phyloP scores from a whole-genome alignment of 805 yeast species.

The Ogataea ganodermae region DNA sequence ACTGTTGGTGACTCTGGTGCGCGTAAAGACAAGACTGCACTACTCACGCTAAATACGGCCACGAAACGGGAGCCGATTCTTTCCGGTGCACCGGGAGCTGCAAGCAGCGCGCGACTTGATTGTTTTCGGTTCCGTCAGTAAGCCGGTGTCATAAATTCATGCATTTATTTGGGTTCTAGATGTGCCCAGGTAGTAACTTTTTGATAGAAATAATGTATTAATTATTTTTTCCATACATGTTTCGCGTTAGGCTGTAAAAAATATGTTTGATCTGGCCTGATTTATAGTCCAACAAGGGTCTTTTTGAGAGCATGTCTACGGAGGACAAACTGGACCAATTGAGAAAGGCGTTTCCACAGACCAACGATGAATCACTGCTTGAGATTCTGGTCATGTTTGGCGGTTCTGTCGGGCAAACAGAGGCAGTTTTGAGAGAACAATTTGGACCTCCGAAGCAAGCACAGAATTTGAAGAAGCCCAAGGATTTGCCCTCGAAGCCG shows the following conservation, averaged over 20 bases:
- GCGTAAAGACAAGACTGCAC: slow-evolving; percentile 2
- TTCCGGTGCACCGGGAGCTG: background rate
- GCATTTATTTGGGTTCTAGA: background rate
- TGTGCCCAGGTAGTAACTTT: background rate
- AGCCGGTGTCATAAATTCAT: background rate
- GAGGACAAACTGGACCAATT: slow-evolving; percentile 43
- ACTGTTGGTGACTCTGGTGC: background rate
- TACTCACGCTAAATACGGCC: background rate
- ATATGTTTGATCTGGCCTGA: too few relatives aligned
- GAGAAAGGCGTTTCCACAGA: slow-evolving; percentile 42
- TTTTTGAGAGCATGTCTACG: slow-evolving; percentile 37
- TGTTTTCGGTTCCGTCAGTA: slow-evolving; percentile 9
- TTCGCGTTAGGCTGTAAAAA: too few relatives aligned
- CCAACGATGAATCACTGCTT: slow-evolving; percentile 41
- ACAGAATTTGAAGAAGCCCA: too few relatives aligned
- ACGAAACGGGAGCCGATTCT: background rate
- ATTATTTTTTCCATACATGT: too few relatives aligned
- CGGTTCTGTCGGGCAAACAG: slow-evolving; percentile 51
- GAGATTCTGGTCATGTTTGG: slow-evolving; percentile 57
- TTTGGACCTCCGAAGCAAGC: slow-evolving; percentile 12
- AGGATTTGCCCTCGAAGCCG: slow-evolving; percentile 1
- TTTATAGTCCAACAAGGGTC: too few relatives aligned
- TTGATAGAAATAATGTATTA: too few relatives aligned
- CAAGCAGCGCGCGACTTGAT: slow-evolving; percentile 3
- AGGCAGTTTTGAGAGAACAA: slow-evolving; percentile 42